These are phyloP conservation scores for Fusarium clavum DNA, from an alignment of 2,329 filamentous ascomycete genomes.

Conservation along the genomic window DNA sequence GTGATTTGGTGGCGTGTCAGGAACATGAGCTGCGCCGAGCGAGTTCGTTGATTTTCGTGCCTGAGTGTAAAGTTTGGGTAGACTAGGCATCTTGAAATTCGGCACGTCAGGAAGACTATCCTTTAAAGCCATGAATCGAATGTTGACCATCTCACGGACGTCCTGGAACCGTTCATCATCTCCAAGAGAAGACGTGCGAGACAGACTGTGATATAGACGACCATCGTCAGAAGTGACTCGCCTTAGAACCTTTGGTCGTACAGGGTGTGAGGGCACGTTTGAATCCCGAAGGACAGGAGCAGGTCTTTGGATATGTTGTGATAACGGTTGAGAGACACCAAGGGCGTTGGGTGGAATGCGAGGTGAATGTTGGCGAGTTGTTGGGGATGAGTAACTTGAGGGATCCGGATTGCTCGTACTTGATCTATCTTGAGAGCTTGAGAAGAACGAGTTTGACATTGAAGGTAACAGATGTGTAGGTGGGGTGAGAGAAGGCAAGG, in stretches of 20 bases:
- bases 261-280: slow-evolving; percentile 13
- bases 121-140: slow-evolving; percentile 87
- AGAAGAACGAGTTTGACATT: slow-evolving; percentile 56
- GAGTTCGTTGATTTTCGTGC: slow-evolving; percentile 49
- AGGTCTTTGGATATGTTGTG: slow-evolving; percentile 15
- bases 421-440: slow-evolving; percentile 51
- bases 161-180: slow-evolving; percentile 85
- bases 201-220: slow-evolving; percentile 79
- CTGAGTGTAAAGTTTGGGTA: slow-evolving; percentile 63
- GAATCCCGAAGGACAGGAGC: slow-evolving; percentile 5
- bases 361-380: slow-evolving; percentile 7
- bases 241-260: slow-evolving; percentile 46
- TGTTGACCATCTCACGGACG: slow-evolving; percentile 87
- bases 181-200: slow-evolving; percentile 83
- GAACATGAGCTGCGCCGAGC: slow-evolving; percentile 48
- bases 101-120: slow-evolving; percentile 86
- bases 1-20: slow-evolving; percentile 43
- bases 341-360: slow-evolving; percentile 7
- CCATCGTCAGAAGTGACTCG: slow-evolving; percentile 73
- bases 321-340: slow-evolving; percentile 20
- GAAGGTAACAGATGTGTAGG: slow-evolving; percentile 54
- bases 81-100: slow-evolving; percentile 76
- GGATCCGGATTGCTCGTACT: slow-evolving; percentile 11
- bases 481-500: slow-evolving; percentile 62
- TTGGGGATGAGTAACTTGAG: slow-evolving; percentile 13